Evolutionary conservation across 768 basidiomycete species (phyloP).

Genomic region (Pleurotus sapidus): DNA sequence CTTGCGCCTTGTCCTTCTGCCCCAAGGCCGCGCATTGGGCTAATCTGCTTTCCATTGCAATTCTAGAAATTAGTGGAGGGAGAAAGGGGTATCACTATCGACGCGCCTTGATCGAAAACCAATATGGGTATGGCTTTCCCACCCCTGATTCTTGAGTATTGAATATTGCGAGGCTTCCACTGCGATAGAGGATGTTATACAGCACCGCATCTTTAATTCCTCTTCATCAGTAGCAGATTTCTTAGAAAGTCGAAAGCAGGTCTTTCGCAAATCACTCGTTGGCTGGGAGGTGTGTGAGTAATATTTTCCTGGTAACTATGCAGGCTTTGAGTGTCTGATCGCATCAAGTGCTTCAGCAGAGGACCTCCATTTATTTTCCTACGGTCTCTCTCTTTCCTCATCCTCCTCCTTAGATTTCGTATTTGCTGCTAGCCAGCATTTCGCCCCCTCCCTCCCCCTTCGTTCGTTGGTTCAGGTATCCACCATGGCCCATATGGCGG

Average conservation of each 20-base stretch:
- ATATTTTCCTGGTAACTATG: no score
- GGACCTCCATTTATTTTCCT: slow-evolving; percentile 11
- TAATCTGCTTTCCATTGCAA: slow-evolving; percentile 63
- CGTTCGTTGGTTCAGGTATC: slow-evolving; percentile 9
- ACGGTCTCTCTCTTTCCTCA: slow-evolving; percentile 2
- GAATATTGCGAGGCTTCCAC: no score
- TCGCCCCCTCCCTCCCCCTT: slow-evolving; percentile 9
- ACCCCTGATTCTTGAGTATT: no score
- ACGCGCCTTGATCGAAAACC: no score
- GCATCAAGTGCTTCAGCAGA: not conserved
- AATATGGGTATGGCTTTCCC: no score
- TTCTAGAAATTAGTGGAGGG: not conserved
- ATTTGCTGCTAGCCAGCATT: slow-evolving; percentile 6
- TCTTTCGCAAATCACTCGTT: no score
- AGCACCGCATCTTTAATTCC: no score
- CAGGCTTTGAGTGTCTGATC: not conserved
- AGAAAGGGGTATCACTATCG: no score
- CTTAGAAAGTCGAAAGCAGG: no score
- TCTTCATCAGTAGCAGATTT: no score
- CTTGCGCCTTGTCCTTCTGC: slow-evolving; percentile 85
- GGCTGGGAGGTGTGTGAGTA: not conserved
- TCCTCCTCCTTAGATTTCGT: slow-evolving; percentile 1
- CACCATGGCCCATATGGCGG: slow-evolving; percentile 41
- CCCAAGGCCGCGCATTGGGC: slow-evolving; percentile 57
- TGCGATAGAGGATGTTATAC: no score